Percentiles rank a stretch among this genome's conserved stretches.
Evolutionary conservation across 2,329 filamentous ascomycete species (phyloP).

Genomic region (Clonostachys chloroleuca): DNA sequence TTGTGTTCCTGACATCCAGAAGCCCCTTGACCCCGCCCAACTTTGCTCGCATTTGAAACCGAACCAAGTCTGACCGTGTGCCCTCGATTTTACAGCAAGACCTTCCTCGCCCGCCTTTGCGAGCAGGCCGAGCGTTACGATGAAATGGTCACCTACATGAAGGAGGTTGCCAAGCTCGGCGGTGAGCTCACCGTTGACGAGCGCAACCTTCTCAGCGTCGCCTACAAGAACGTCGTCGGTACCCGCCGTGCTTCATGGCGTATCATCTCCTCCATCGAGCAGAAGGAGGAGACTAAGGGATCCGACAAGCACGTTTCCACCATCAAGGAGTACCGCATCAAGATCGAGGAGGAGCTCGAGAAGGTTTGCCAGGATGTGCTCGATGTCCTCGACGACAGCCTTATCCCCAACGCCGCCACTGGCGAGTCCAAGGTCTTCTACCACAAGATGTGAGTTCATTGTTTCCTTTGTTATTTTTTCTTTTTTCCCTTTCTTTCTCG

Average conservation of each 20-base stretch:
- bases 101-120: slow-evolving; percentile 98
- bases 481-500: background rate
- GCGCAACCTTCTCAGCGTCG: slow-evolving; percentile 96
- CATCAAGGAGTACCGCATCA: slow-evolving; percentile 96
- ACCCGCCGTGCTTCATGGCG: slow-evolving; percentile 98
- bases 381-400: slow-evolving; percentile 84
- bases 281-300: slow-evolving; percentile 99
- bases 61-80: slow-evolving; percentile 13
- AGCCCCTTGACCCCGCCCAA: slow-evolving; percentile 8
- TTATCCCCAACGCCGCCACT: slow-evolving; percentile 93
- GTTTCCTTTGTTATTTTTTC: background rate
- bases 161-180: slow-evolving; percentile 92
- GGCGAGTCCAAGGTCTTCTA: slow-evolving; percentile 99
- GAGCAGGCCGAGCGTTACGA: slow-evolving; percentile 99
- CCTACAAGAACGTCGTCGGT: slow-evolving; percentile 99
- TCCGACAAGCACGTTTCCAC: slow-evolving; percentile 89
- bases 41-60: background rate
- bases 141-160: slow-evolving; percentile 99
- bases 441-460: slow-evolving; percentile 83
- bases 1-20: slow-evolving; percentile 1
- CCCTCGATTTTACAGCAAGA: slow-evolving; percentile 67
- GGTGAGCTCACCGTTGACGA: slow-evolving; percentile 89
- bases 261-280: slow-evolving; percentile 99
- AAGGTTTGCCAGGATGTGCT: slow-evolving; percentile 98
- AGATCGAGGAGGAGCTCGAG: slow-evolving; percentile 97